Conservation (phyloP, 2,329 filamentous ascomycete species). For the Ophiostoma piceae region DNA sequence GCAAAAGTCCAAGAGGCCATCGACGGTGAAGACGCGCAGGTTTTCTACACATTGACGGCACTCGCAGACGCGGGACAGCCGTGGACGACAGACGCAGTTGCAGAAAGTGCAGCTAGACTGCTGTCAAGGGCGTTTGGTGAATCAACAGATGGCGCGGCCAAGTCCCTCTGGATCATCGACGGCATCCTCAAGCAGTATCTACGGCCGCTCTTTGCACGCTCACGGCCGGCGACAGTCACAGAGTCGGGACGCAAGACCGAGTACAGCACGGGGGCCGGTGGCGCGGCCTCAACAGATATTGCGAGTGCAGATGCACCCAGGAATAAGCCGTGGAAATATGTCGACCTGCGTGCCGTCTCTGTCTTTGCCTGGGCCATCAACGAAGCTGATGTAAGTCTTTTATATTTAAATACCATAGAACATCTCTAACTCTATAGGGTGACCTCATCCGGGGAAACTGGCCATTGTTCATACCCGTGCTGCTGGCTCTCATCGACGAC, state of each 20-base stretch:
- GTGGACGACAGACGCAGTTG: conserved; percentile 33
- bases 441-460: conserved; percentile 52
- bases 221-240: conserved; percentile 51
- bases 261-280: conserved; percentile 39
- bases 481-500: conserved; percentile 66
- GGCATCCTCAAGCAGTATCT: conserved; percentile 58
- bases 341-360: conserved; percentile 46
- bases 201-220: conserved; percentile 60
- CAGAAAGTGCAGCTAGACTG: conserved; percentile 33
- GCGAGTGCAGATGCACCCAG: conserved; percentile 35
- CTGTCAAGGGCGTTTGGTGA: conserved; percentile 31
- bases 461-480: conserved; percentile 63
- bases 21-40: conserved; percentile 23
- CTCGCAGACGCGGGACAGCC: conserved; percentile 32
- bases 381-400: conserved; percentile 24
- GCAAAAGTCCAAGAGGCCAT: neutral
- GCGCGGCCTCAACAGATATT: conserved; percentile 29
- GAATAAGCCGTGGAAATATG: conserved; percentile 58
- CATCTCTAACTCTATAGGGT: conserved; percentile 32
- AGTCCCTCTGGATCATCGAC: conserved; percentile 44
- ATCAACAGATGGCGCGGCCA: neutral
- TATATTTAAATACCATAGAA: too few relatives aligned
- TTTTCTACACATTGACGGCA: conserved; percentile 35
- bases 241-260: conserved; percentile 51
- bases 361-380: conserved; percentile 58